Evolutionary conservation across 2,329 filamentous ascomycete genomes (phyloP).

Genomic region (Amesomyces nigricolor): DNA sequence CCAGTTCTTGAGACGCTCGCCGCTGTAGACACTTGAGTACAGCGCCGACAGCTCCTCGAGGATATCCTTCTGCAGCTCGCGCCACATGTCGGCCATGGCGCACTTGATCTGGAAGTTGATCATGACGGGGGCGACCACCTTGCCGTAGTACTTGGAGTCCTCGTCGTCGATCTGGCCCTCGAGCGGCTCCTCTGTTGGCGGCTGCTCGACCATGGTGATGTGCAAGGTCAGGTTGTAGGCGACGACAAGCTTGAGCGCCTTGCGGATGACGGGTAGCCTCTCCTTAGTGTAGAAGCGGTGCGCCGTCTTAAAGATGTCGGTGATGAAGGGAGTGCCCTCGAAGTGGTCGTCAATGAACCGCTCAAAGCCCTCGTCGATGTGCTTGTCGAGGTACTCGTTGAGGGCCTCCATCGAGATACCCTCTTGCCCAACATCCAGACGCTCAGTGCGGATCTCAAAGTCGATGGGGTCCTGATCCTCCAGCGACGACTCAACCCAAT

Average conservation of each 20-base stretch:
- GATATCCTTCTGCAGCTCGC: conserved; percentile 92
- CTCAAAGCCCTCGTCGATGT: conserved; percentile 88
- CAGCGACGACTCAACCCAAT: conserved; percentile 82
- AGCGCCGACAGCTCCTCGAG: conserved; percentile 86
- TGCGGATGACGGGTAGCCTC: conserved; percentile 82
- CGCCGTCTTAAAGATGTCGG: conserved; percentile 91
- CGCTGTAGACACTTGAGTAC: conserved; percentile 97
- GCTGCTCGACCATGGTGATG: conserved; percentile 88
- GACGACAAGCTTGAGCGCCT: conserved; percentile 88
- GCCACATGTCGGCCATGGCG: conserved; percentile 96
- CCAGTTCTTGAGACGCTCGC: conserved; percentile 97
- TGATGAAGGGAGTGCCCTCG: conserved; percentile 89
- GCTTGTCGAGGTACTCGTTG: conserved; percentile 89
- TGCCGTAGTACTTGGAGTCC: conserved; percentile 80
- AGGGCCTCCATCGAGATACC: conserved; percentile 76
- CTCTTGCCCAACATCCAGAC: conserved; percentile 81
- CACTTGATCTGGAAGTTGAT: conserved; percentile 99
- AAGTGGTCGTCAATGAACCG: conserved; percentile 95
- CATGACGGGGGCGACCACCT: conserved; percentile 92
- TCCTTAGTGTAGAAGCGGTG: conserved; percentile 90
- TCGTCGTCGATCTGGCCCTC: conserved; percentile 81
- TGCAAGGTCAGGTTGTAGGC: conserved; percentile 94
- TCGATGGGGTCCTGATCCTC: conserved; percentile 64
- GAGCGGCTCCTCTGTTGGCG: conserved; percentile 71
- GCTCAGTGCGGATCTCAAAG: conserved; percentile 83